Evolutionary conservation across 1,284 basidiomycete species (phyloP).

Genomic region (Wallemia ichthyophaga): DNA sequence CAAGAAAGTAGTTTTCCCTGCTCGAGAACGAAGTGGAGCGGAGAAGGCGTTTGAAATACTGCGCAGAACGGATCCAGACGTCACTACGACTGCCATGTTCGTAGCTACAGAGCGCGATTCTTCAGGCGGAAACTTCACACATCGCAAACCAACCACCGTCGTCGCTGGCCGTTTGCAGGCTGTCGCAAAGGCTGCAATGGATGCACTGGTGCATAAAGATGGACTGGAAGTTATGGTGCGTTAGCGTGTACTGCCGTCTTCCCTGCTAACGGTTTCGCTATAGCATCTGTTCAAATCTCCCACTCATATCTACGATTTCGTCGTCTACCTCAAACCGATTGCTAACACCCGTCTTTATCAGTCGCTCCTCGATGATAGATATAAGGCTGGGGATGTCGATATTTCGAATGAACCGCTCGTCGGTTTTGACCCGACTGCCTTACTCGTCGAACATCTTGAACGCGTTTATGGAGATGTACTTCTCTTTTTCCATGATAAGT

Average conservation of each 20-base stretch:
- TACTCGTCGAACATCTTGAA: slow-evolving; percentile 16
- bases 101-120: slow-evolving; percentile 51
- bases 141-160: slow-evolving; percentile 28
- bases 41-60: slow-evolving; percentile 21
- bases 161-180: slow-evolving; percentile 37
- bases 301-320: slow-evolving; percentile 50
- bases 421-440: slow-evolving; percentile 25
- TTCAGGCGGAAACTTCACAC: slow-evolving; percentile 44
- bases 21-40: slow-evolving; percentile 25
- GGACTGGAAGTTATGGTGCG: slow-evolving; percentile 25
- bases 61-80: slow-evolving; percentile 16
- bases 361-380: slow-evolving; percentile 7
- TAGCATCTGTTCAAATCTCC: slow-evolving; percentile 61
- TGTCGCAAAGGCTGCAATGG: slow-evolving; percentile 40
- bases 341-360: slow-evolving; percentile 29
- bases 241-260: too few relatives aligned
- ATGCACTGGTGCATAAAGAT: slow-evolving; percentile 8
- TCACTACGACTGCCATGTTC: slow-evolving; percentile 35
- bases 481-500: slow-evolving; percentile 53
- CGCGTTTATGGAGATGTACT: slow-evolving; percentile 45
- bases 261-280: too few relatives aligned
- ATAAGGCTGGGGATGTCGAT: slow-evolving; percentile 50
- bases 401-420: slow-evolving; percentile 35
- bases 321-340: slow-evolving; percentile 38
- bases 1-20: slow-evolving; percentile 14